Conservation (phyloP, 805 yeast genomes). For the Wickerhamiella domercqiae region DNA sequence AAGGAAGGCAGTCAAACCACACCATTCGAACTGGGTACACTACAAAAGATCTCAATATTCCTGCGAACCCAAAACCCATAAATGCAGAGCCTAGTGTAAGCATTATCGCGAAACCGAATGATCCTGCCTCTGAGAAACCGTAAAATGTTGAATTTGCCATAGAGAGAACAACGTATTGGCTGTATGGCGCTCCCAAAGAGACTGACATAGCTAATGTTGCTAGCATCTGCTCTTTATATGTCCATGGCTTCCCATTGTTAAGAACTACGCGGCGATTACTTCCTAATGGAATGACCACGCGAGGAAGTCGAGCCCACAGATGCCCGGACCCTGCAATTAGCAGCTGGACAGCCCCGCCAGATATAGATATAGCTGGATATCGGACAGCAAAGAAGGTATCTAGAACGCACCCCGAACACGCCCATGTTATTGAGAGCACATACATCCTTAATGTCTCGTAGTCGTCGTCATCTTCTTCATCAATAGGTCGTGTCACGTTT, state of each 20-base stretch:
- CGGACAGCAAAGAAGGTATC: slow-evolving; percentile 43
- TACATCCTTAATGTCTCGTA: slow-evolving; percentile 39
- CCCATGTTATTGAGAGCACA: slow-evolving; percentile 34
- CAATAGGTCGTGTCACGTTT: slow-evolving; percentile 37
- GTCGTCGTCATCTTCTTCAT: slow-evolving; percentile 24
- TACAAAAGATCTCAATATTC: slow-evolving; percentile 42
- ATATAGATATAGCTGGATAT: slow-evolving; percentile 36
- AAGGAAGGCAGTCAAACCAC: slow-evolving; percentile 40
- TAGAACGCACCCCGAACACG: slow-evolving; percentile 39
- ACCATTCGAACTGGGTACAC: slow-evolving; percentile 38
- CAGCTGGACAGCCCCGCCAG: slow-evolving; percentile 40
- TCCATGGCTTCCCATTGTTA: slow-evolving; percentile 22
- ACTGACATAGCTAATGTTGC: slow-evolving; percentile 30
- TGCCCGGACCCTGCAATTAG: slow-evolving; percentile 45
- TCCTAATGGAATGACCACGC: slow-evolving; percentile 4
- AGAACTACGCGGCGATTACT: slow-evolving; percentile 21
- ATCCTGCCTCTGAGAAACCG: slow-evolving; percentile 16
- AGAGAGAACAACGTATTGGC: slow-evolving; percentile 22
- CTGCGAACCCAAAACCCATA: slow-evolving; percentile 55
- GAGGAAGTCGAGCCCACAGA: slow-evolving; percentile 21
- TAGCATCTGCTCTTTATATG: slow-evolving; percentile 23
- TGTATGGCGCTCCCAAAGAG: slow-evolving; percentile 17
- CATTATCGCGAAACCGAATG: slow-evolving; percentile 39
- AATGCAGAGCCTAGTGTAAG: slow-evolving; percentile 42
- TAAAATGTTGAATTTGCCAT: slow-evolving; percentile 20